Percentiles rank a stretch among this genome's conserved stretches.
These are phyloP conservation scores for Triangularia verruculosa DNA, from an alignment of 2,329 filamentous ascomycete species.

Conservation along the genomic window DNA sequence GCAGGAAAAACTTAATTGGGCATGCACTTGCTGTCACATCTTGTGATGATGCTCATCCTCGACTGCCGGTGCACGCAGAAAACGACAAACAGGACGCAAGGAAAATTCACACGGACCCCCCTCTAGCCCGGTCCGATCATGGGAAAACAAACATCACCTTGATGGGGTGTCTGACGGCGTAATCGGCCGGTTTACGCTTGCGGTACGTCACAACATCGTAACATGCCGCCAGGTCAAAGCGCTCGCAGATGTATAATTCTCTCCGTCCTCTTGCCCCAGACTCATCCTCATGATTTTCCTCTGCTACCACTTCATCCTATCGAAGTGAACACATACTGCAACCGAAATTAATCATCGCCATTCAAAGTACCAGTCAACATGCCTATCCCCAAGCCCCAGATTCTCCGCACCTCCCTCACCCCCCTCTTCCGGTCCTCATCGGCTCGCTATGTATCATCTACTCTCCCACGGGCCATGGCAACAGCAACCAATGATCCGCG, in stretches of 20 bases:
- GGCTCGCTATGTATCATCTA: background rate
- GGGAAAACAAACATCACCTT: background rate
- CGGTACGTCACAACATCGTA: background rate
- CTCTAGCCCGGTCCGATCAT: background rate
- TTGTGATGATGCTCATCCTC: background rate
- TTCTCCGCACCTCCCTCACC: background rate
- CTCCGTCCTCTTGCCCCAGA: background rate
- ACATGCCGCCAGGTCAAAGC: background rate
- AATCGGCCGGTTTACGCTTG: background rate
- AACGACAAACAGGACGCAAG: background rate
- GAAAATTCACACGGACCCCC: background rate
- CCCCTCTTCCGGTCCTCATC: background rate
- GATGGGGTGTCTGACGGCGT: background rate
- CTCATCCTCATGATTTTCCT: background rate
- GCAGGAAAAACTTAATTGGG: background rate
- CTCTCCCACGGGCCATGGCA: background rate
- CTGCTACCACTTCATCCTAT: background rate
- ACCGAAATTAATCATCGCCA: background rate
- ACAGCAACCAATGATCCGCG: background rate
- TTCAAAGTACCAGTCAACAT: background rate
- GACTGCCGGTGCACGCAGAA: background rate
- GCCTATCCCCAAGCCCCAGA: background rate
- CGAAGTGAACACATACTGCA: background rate
- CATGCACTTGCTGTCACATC: background rate
- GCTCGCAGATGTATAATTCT: background rate